Base-by-base conservation (phyloP, 108 stramenopile genomes). In the Tribonema minus region DNA sequence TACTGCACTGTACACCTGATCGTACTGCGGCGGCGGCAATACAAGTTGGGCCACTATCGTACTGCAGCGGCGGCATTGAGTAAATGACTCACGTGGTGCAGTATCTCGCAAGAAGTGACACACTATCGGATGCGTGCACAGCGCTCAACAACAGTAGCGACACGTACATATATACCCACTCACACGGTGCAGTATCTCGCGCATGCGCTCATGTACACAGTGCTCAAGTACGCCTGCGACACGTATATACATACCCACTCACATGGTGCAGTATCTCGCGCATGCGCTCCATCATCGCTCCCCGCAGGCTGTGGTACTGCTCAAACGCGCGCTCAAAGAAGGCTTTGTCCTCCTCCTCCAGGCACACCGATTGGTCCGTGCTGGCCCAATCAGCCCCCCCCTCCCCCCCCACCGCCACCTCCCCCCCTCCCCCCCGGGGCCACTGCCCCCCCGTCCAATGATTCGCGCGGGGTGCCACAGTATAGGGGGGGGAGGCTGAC, bases 261-360 rank as follows among this genome's bases (percentile, higher is more conserved):
- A 54, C 46, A 54, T 54, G 46, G 20, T 54, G 46, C 46, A 54
- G 46, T 15, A 54, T 54, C 46, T 69, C 60, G 0, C 68, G 58
- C 77, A 79, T 79, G 32, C 54, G 41, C 59, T 79, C 30, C 25
- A 79, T 61, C 58, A 54, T 9, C 9, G 68, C 9, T 79, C 66
- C 31, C 58, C 59, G 2, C 67, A 37, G 5, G 67, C 15, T 79
- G 34, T 68, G 77, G 60, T 69, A 79, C 37, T 79, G 77, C 33
- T 23, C 58, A 33, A 46, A 67, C 3, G 77, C 77, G 38, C 68
- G 64, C 27, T 69, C 58, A 15, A 79, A 79, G 61, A 79, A 79
- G 33, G 37, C 30, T 2, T 58, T 28, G 60, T 79, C 77, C 39
- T 35, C 37, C 59, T 69, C 77, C 39, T 79, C 77, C 7, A 60